phyloP scores from a whole-genome alignment of 345 rosid genomes.

The Dimocarpus longan region DNA sequence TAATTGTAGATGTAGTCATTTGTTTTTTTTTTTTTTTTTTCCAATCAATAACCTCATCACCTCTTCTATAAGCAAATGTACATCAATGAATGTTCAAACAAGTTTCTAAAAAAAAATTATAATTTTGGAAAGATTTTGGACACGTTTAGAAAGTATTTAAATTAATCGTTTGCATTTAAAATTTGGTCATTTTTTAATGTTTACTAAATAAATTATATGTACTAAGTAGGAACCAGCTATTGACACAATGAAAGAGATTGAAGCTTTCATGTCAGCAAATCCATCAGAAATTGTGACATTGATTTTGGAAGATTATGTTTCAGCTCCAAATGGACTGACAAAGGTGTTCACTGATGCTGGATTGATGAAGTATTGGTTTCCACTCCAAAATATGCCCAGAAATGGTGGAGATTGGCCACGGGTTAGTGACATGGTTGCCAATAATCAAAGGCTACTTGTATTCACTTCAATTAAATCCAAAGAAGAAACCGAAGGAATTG shows the following conservation, averaged over 20 bases:
- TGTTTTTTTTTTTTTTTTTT: too few relatives aligned
- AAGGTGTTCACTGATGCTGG: constrained; percentile 60
- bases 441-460: constrained; percentile 57
- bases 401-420: constrained; percentile 70
- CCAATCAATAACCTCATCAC: too few relatives aligned
- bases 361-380: constrained; percentile 69
- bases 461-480: constrained; percentile 60
- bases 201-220: too few relatives aligned
- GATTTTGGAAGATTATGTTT: constrained; percentile 71
- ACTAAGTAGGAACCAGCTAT: constrained; percentile 56
- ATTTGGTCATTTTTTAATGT: too few relatives aligned
- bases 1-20: too few relatives aligned
- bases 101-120: too few relatives aligned
- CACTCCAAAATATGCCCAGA: constrained; percentile 57
- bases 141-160: too few relatives aligned
- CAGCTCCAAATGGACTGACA: constrained; percentile 52
- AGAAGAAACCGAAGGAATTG: constrained; percentile 62
- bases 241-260: constrained; percentile 56
- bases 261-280: constrained; percentile 61
- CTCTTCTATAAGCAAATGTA: too few relatives aligned
- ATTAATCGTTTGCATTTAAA: too few relatives aligned
- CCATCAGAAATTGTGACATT: constrained; percentile 58
- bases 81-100: too few relatives aligned
- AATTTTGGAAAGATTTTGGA: too few relatives aligned
- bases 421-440: constrained; percentile 62